Base-by-base conservation (phyloP, 352 stramenopile species). In the Phytophthora syringae region DNA sequence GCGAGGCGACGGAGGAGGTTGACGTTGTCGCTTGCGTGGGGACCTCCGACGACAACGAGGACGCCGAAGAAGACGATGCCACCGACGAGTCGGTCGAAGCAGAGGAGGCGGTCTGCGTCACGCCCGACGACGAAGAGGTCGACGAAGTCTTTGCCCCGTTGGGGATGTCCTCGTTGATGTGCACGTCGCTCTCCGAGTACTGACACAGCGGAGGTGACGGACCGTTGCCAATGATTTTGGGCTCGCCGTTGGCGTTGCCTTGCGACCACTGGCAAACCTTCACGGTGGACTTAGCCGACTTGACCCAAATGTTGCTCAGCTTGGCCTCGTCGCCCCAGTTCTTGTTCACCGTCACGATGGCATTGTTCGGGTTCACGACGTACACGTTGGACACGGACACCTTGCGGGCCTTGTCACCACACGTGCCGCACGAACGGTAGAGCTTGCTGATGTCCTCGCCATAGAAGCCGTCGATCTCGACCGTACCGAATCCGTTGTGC, bases 281-380 rank as follows among this genome's bases (percentile, higher is more conserved):
- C 10, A 64, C 53, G 1, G 22, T 32, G 13, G 50, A 43, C 1
- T 9, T 44, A 27, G 28, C 21, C 21, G 52, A 43, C 42, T 45
- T 67, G 57, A 74, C 50, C 25, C 64, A 65, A 21, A 80, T 57
- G 58, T 77, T 68, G 27, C 64, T 77, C 5, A 73, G 39, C 62
- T 40, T 76, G 54, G 67, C 71, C 27, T 73, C 28, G 42, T 81
- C 72, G 20, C 37, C 45, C 32, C 61, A 71, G 67, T 84, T 79
- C 44, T 70, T 50, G 67, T 81, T 80, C 24, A 83, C 71, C 1
- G 74, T 78, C 27, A 83, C 67, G 7, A 80, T 36, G 27, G 22
- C 53, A 1, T 64, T 32, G 25, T 61, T 48, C 37, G 74, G 75
- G 43, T 76, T 54, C 25, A 80, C 59, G n/a, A 52, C 61, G 40